Evolutionary conservation across 495 filamentous ascomycete species (phyloP), one percentile per base, ranked within the genome.

Genomic region (Neurospora pannonica): DNA sequence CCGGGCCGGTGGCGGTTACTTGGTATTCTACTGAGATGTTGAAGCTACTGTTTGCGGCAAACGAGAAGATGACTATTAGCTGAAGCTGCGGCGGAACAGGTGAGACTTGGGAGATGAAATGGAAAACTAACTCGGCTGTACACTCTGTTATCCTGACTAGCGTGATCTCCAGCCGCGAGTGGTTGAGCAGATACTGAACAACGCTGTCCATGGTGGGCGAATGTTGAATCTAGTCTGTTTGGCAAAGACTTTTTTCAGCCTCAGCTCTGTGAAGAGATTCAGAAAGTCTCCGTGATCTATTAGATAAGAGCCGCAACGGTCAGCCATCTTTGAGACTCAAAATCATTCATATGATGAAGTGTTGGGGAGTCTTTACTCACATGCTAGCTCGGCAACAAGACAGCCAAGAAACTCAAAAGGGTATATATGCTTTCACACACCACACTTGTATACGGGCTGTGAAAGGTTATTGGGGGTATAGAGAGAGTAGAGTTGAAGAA

Each of bases 1-100:
- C 72, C 1, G 78, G 78, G 0, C 82, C 81, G 13, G 80, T 82
- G 70, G 73, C 76, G 11, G 77, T 77, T 19, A 79, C 74, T 37
- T 74, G 77, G 17, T 17, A 37, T 17, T 72, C 31, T 46, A 72
- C 34, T 21, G 71, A 60, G 31, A 72, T 17, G 19, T 38, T 72
- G 42, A 13, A 72, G 19, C 71, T 60, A 21, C 71, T 72, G 71
- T 69, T 69, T n/a, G 13, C 37, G 43, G 10, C 2, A 2, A 60
- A 60, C 15, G 28, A 67, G 54, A 7, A 62, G 21, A 69, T 0
- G 8, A 21, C n/a, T 62, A 19, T 60, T 10, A 34, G 21, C 38
- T 19, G 28, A 38, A 21, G 38, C 10, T 28, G 4, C 31, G 38
- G 4, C 31, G 38, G 28, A 31, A 48, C 11, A 11, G 9, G 24